phyloP scores from a whole-genome alignment of 306 rosid species.

The Bauhinia variegata region DNA sequence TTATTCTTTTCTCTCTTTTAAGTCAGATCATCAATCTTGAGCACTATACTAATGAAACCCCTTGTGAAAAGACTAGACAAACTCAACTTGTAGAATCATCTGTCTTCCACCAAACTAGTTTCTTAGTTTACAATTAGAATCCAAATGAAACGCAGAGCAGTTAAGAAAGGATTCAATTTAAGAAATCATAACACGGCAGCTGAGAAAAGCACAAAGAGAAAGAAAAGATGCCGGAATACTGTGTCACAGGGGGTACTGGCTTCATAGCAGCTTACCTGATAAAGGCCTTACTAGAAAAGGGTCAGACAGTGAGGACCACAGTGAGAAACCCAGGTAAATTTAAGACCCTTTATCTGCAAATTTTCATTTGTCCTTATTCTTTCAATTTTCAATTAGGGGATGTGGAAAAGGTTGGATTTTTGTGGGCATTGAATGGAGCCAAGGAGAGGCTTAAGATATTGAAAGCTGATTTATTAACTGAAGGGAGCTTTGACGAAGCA shows the following conservation, averaged over 20 bases:
- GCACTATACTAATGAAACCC: no score
- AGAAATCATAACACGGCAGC: background rate
- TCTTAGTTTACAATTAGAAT: background rate
- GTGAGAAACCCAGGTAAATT: conserved; percentile 73
- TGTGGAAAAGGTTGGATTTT: conserved; percentile 60
- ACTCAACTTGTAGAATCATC: conserved; percentile 31
- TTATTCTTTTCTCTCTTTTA: no score
- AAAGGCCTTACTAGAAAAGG: conserved; percentile 68
- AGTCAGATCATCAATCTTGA: no score
- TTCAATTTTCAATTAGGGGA: conserved; percentile 42
- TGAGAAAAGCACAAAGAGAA: background rate
- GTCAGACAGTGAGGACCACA: conserved; percentile 66
- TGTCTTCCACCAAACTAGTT: conserved; percentile 10
- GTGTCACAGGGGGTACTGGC: conserved; percentile 86
- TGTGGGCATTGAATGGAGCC: conserved; percentile 63
- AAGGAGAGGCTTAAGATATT: conserved; percentile 64
- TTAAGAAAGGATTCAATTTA: background rate
- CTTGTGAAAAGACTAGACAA: no score
- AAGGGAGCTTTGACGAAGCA: conserved; percentile 79
- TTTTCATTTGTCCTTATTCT: background rate
- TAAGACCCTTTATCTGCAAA: background rate
- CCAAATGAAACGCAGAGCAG: background rate
- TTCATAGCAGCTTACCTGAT: conserved; percentile 74
- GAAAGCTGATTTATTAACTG: conserved; percentile 65
- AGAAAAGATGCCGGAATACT: conserved; percentile 65